Conservation (phyloP, 2,329 filamentous ascomycete genomes). For the Calcarisporium arbuscula region DNA sequence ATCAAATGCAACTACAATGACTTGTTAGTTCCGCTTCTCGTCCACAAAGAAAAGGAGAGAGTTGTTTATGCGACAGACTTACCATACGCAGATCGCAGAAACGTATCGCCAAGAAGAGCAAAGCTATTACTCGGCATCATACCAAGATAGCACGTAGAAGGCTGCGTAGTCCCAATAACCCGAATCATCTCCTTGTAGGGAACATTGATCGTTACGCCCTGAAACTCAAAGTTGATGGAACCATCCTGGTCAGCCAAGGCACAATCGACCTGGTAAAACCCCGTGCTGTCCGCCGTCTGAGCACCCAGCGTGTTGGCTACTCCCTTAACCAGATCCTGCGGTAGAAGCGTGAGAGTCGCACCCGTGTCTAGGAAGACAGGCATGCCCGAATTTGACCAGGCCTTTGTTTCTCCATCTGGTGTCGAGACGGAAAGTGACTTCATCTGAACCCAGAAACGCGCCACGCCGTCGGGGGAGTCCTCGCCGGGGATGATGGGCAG, state of each 20-base stretch:
- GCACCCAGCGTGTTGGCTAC: conserved; percentile 46
- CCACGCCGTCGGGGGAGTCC: conserved; percentile 47
- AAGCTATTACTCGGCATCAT: conserved; percentile 41
- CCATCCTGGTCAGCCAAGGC: conserved; percentile 31
- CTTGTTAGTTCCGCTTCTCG: not conserved
- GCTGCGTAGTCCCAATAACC: conserved; percentile 11
- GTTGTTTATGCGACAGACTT: conserved; percentile 6
- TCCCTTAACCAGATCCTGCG: conserved; percentile 43
- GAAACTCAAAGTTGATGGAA: conserved; percentile 43
- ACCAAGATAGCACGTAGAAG: conserved; percentile 40
- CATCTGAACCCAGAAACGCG: conserved; percentile 48
- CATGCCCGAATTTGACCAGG: conserved; percentile 31
- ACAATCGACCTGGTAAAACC: conserved; percentile 43
- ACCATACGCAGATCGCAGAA: conserved; percentile 48
- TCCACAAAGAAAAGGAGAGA: not conserved
- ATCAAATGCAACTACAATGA: conserved; percentile 41
- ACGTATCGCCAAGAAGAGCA: conserved; percentile 46
- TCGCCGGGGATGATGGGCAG: conserved; percentile 55
- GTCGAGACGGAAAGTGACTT: conserved; percentile 35
- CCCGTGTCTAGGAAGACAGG: conserved; percentile 66
- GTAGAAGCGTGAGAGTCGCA: conserved; percentile 62
- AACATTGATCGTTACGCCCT: conserved; percentile 40
- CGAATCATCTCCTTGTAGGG: conserved; percentile 43
- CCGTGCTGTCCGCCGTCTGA: conserved; percentile 27
- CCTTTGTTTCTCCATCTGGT: conserved; percentile 18